Evolutionary conservation across 352 stramenopile genomes (phyloP).

Genomic region (Peronospora belbahrii): DNA sequence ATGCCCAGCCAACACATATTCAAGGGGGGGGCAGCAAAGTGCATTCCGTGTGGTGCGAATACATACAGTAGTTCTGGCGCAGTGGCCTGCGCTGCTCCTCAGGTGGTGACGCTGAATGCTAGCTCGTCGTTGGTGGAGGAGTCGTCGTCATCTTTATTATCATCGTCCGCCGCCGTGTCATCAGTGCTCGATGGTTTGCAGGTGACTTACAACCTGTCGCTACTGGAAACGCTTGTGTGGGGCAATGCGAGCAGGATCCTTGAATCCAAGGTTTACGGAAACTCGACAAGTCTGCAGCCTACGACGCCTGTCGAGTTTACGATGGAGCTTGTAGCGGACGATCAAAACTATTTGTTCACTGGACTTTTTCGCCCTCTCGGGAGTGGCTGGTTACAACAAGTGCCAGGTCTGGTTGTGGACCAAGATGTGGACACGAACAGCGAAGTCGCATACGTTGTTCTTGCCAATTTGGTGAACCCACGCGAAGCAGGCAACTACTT

Average conservation of each 20-base stretch:
- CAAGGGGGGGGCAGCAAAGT: slow-evolving; percentile 36
- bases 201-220: slow-evolving; percentile 64
- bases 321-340: slow-evolving; percentile 40
- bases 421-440: slow-evolving; percentile 40
- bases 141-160: slow-evolving; percentile 12
- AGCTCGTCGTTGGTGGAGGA: slow-evolving; percentile 12
- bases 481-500: slow-evolving; percentile 58
- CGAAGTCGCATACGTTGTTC: slow-evolving; percentile 44
- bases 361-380: slow-evolving; percentile 61
- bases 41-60: slow-evolving; percentile 52
- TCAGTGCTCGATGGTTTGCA: slow-evolving; percentile 23
- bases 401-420: slow-evolving; percentile 54
- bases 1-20: slow-evolving; percentile 60
- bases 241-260: slow-evolving; percentile 56
- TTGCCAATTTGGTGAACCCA: slow-evolving; percentile 49
- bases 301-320: slow-evolving; percentile 34
- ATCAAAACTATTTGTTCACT: slow-evolving; percentile 37
- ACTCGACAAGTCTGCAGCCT: slow-evolving; percentile 23
- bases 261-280: slow-evolving; percentile 33
- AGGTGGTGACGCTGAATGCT: slow-evolving; percentile 35
- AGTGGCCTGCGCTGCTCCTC: slow-evolving; percentile 36
- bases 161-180: slow-evolving; percentile 14
- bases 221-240: slow-evolving; percentile 62
- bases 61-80: slow-evolving; percentile 45
- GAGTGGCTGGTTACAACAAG: slow-evolving; percentile 38